Base-by-base conservation (phyloP, 306 rosid species). In the Arachis stenosperma region DNA sequence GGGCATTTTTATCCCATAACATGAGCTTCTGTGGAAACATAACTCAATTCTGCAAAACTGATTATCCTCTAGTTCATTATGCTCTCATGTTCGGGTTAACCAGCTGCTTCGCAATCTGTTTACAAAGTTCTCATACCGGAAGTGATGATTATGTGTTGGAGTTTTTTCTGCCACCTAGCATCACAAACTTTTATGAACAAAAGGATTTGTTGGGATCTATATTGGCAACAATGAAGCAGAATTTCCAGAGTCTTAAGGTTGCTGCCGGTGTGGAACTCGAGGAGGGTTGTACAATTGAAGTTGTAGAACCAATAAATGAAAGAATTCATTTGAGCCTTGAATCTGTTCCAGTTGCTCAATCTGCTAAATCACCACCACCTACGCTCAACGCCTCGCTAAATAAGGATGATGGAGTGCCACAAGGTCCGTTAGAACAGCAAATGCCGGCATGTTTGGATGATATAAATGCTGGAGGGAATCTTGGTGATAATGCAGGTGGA, bases 31-130 rank as follows among this genome's bases (percentile, higher is more conserved):
- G 87, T 13, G 73, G 81, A 39, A 88, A 93, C 73, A 82, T 93
- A 65, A 84, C 92, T 56, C 87, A 79, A 56, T 93, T 93, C 85
- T 71, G 89, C 90, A 93, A 93, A 82, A 83, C 66, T 56, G 96
- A 93, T 56, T 93, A 90, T 73, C 97, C 97, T 3, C 82, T 93
- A 64, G 96, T 85, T 15, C 98, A 93, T 75, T 90, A 90, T 22
- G 90, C 98, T 33, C 93, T 87, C 58, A 84, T 93, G 97, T 93
- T 93, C 70, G 84, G 78, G 44, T 78, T 93, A 69, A 78, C 87
- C 73, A 86, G 90, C 81, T 86, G 79, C 71, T 90, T 90, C 74
- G 84, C 97, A 9, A 80, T 93, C 78, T 90, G 98, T 77, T 87
- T 93, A 74, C 86, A 76, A 79, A 93, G 96, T 71, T 68, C 73